These are phyloP conservation scores for Tribonema minus DNA, from an alignment of 108 stramenopile species.

Conservation along the genomic window DNA sequence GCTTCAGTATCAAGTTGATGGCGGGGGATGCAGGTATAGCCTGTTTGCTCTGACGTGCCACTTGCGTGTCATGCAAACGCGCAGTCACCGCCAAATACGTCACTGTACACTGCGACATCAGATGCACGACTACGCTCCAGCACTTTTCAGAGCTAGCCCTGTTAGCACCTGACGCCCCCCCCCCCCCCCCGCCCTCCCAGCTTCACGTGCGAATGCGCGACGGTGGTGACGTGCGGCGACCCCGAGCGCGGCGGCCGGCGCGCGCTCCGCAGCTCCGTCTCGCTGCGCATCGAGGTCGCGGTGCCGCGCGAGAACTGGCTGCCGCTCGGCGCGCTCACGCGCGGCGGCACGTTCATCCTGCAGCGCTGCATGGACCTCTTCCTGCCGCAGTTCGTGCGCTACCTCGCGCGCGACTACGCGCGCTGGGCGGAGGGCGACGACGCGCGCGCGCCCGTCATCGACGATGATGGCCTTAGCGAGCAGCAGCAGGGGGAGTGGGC, in stretches of 20 bases:
- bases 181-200: too few species aligned
- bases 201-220: not conserved
- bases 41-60: too few species aligned
- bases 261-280: not conserved
- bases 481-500: too few species aligned
- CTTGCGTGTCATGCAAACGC: too few species aligned
- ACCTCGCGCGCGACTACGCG: constrained; percentile 30
- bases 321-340: constrained; percentile 14
- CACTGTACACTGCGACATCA: too few species aligned
- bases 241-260: not conserved
- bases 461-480: too few species aligned
- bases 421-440: constrained; percentile 36
- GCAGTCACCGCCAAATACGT: too few species aligned
- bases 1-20: too few species aligned
- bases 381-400: constrained; percentile 17
- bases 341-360: constrained; percentile 26
- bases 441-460: constrained; percentile 2
- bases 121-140: too few species aligned
- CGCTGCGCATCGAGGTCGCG: not conserved
- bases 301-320: constrained; percentile 41
- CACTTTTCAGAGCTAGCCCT: too few species aligned
- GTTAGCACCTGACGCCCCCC: too few species aligned
- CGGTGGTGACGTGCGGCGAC: not conserved
- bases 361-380: constrained; percentile 25
- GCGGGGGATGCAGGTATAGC: too few species aligned